Conservation (phyloP, 2,329 filamentous ascomycete species). For the Alternaria brassicicola region DNA sequence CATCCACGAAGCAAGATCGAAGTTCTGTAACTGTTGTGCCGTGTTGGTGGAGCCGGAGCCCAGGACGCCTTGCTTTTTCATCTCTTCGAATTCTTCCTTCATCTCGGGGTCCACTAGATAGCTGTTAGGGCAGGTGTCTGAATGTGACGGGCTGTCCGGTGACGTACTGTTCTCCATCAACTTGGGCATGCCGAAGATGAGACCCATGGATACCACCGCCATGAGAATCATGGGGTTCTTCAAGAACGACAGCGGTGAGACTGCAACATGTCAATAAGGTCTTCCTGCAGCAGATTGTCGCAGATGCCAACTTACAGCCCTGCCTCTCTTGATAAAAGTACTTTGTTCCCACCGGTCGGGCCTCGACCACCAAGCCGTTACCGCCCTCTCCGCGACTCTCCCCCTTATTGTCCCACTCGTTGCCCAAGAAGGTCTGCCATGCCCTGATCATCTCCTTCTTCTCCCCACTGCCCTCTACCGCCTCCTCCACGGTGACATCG, state of each 20-base stretch:
- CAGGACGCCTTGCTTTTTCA: conserved; percentile 77
- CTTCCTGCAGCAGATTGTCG: background rate
- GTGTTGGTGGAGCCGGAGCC: conserved; percentile 44
- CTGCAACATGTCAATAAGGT: conserved; percentile 52
- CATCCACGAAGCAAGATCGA: conserved; percentile 72
- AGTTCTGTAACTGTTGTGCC: conserved; percentile 64
- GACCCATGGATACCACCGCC: conserved; percentile 77
- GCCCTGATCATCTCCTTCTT: conserved; percentile 60
- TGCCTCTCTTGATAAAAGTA: conserved; percentile 77
- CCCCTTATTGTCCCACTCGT: conserved; percentile 88
- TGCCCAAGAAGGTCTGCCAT: conserved; percentile 87
- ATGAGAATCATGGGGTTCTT: conserved; percentile 98
- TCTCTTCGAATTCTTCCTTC: conserved; percentile 88
- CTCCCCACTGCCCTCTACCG: conserved; percentile 37
- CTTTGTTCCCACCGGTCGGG: conserved; percentile 68
- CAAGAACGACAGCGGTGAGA: conserved; percentile 79
- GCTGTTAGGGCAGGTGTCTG: conserved; percentile 13
- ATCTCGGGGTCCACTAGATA: conserved; percentile 91
- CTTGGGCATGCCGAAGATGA: conserved; percentile 94
- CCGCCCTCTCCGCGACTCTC: conserved; percentile 59
- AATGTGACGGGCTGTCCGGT: background rate
- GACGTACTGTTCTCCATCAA: conserved; percentile 91
- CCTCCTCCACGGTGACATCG: conserved; percentile 62
- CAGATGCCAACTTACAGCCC: conserved; percentile 66
- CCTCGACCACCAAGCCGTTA: conserved; percentile 62